Percentiles rank a stretch among this genome's conserved stretches.
Evolutionary conservation across 2,329 filamentous ascomycete species (phyloP).

Genomic region (Paraphoma chrysanthemicola): DNA sequence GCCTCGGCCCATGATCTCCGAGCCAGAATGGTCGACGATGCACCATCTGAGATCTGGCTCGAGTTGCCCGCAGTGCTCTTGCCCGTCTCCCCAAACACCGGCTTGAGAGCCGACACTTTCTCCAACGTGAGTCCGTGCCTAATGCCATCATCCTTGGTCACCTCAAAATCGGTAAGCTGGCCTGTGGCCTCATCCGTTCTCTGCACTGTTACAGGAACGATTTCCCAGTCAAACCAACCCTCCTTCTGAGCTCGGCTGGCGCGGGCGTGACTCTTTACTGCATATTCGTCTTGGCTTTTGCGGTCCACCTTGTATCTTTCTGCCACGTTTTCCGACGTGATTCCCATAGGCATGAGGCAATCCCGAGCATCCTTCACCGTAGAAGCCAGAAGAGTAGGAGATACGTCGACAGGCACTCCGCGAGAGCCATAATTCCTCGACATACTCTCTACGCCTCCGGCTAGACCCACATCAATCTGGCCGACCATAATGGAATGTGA

Average conservation of each 20-base stretch:
- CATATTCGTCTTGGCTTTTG: slow-evolving; percentile 82
- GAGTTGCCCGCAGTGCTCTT: slow-evolving; percentile 88
- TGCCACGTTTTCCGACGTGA: slow-evolving; percentile 95
- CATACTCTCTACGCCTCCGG: slow-evolving; percentile 90
- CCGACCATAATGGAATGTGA: slow-evolving; percentile 82
- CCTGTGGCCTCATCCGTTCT: slow-evolving; percentile 74
- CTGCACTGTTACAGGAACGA: slow-evolving; percentile 81
- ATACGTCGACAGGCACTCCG: slow-evolving; percentile 71
- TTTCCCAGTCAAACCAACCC: slow-evolving; percentile 91
- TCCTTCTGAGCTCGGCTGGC: slow-evolving; percentile 89
- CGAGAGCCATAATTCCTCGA: slow-evolving; percentile 82
- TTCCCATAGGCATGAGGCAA: slow-evolving; percentile 96
- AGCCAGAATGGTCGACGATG: slow-evolving; percentile 88
- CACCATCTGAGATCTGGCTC: slow-evolving; percentile 87
- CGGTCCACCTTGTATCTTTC: slow-evolving; percentile 84
- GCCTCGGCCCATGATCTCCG: slow-evolving; percentile 87
- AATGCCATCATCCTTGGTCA: slow-evolving; percentile 89
- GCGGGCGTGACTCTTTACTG: slow-evolving; percentile 83
- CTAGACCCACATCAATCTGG: slow-evolving; percentile 85
- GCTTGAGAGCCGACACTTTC: slow-evolving; percentile 79
- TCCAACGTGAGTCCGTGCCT: slow-evolving; percentile 88
- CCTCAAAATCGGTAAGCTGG: slow-evolving; percentile 74
- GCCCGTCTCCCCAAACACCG: slow-evolving; percentile 89
- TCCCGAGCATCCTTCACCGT: slow-evolving; percentile 78
- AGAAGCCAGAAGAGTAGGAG: slow-evolving; percentile 78